Conservation (phyloP, 2,329 filamentous ascomycete species). For the Aspergillus intermedius region DNA sequence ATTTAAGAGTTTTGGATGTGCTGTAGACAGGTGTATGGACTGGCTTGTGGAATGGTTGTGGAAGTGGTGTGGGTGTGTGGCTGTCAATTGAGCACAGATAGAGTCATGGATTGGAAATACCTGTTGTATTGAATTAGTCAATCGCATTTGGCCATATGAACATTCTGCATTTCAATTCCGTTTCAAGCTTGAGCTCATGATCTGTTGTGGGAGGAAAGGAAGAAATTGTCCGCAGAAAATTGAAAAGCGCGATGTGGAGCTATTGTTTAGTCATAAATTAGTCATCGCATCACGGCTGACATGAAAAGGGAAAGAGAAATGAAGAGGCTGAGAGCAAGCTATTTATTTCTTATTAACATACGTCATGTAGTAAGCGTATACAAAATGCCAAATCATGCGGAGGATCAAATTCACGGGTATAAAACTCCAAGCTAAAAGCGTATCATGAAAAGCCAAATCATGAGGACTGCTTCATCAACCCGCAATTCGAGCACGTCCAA, state of each 20-base stretch:
- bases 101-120: neutral
- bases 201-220: neutral
- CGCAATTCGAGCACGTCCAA: conserved; percentile 59
- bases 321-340: no score
- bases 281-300: neutral
- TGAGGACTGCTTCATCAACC: conserved; percentile 52
- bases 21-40: neutral
- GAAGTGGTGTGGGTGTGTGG: neutral
- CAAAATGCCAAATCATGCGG: neutral
- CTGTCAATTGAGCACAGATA: neutral
- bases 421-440: neutral
- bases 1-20: conserved; percentile 15
- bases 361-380: neutral
- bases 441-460: conserved; percentile 15
- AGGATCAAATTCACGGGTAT: neutral
- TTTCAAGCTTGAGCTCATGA: neutral
- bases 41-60: neutral
- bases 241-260: neutral
- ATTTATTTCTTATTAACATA: no score
- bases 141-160: neutral
- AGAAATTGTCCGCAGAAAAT: neutral
- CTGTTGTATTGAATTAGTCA: neutral
- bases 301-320: no score
- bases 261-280: neutral
- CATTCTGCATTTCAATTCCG: neutral